These are phyloP conservation scores for Rhizopus arrhizus DNA, from an alignment of 371 early-diverging fungal genomes.

Conservation along the genomic window DNA sequence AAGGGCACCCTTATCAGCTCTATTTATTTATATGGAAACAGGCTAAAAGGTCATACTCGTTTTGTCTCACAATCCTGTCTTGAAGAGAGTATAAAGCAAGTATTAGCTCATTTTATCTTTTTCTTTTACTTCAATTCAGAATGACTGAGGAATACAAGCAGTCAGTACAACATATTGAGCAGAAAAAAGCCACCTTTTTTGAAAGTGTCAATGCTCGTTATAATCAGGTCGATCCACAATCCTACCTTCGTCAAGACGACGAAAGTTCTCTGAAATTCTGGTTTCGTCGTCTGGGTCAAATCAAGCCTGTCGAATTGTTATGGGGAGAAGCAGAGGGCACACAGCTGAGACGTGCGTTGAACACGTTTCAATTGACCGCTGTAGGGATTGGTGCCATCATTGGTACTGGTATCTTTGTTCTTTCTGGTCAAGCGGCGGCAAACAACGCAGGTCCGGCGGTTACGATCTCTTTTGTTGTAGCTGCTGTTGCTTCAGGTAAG, in stretches of 20 bases:
- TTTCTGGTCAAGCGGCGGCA: constrained; percentile 77
- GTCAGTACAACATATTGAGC: neutral
- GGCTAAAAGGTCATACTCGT: neutral
- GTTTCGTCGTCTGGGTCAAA: constrained; percentile 51
- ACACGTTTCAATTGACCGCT: constrained; percentile 49
- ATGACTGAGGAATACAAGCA: constrained; percentile 9
- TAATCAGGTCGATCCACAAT: constrained; percentile 33
- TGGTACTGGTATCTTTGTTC: constrained; percentile 66
- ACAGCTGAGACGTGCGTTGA: constrained; percentile 51
- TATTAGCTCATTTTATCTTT: neutral
- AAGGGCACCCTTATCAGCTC: neutral
- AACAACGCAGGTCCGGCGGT: constrained; percentile 81
- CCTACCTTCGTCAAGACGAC: constrained; percentile 44
- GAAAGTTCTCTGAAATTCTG: constrained; percentile 45
- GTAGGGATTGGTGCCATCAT: constrained; percentile 77
- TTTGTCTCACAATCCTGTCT: neutral
- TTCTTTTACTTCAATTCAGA: neutral
- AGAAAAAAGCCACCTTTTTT: constrained; percentile 11
- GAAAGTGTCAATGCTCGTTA: constrained; percentile 24
- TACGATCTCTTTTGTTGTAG: constrained; percentile 75
- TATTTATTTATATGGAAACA: neutral
- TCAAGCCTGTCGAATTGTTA: constrained; percentile 57
- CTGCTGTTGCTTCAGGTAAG: constrained; percentile 68
- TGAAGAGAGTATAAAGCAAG: neutral
- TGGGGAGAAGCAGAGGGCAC: constrained; percentile 50